Conservation (phyloP, 2,329 filamentous ascomycete species). For the Sporothrix protearum region DNA sequence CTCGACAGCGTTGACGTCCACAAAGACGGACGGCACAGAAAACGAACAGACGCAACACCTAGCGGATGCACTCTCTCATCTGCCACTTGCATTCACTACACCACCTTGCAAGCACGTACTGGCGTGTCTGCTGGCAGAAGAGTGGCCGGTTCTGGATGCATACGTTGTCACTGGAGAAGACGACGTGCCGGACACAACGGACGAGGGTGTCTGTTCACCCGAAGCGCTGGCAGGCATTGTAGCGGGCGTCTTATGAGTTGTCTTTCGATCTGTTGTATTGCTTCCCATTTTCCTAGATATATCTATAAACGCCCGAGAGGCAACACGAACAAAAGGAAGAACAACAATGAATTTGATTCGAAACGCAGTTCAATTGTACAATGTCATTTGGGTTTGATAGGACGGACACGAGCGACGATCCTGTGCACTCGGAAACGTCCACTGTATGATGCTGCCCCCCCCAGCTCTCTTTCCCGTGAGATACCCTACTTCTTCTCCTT, state of each 20-base stretch:
- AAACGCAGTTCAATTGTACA: conserved; percentile 18
- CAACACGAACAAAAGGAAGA: background rate
- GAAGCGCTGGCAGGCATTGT: conserved; percentile 73
- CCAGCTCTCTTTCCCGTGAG: no score
- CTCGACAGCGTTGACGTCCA: background rate
- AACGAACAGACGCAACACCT: conserved; percentile 15
- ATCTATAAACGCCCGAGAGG: background rate
- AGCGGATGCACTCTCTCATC: background rate
- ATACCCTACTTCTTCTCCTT: conserved; percentile 30
- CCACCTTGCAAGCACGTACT: conserved; percentile 81
- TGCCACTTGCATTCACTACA: conserved; percentile 32
- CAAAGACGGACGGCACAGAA: conserved; percentile 20
- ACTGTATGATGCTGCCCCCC: background rate
- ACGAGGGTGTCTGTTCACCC: background rate
- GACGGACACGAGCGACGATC: background rate
- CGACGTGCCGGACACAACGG: conserved; percentile 35
- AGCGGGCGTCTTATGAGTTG: conserved; percentile 36
- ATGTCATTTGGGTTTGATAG: conserved; percentile 14
- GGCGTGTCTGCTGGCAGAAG: conserved; percentile 71
- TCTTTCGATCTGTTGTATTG: conserved; percentile 27
- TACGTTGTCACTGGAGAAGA: conserved; percentile 54
- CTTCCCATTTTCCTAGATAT: background rate
- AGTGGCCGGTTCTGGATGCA: conserved; percentile 55
- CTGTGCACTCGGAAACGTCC: conserved; percentile 1
- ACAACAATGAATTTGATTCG: background rate